Percentiles rank a stretch among this genome's conserved stretches.
phyloP scores from a whole-genome alignment of 352 stramenopile genomes.

The Aphanomyces euteiches region DNA sequence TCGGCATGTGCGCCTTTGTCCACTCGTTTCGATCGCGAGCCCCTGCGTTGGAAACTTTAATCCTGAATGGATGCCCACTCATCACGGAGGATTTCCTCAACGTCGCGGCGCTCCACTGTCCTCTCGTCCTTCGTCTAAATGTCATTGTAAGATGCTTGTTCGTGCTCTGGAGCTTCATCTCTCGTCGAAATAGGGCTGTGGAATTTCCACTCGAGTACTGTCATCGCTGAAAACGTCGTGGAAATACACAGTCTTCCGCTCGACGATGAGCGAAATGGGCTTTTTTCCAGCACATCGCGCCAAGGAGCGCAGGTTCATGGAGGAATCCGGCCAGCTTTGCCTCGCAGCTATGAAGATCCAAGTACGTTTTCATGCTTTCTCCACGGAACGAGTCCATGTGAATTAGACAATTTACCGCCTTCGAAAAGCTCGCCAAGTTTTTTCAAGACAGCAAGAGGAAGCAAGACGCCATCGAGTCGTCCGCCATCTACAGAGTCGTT shows the following conservation, averaged over 20 bases:
- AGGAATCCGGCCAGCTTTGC: conserved; percentile 53
- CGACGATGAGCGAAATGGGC: conserved; percentile 40
- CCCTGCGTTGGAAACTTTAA: conserved; percentile 45
- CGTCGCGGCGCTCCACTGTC: conserved; percentile 55
- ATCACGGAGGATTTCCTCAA: conserved; percentile 65
- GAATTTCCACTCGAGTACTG: conserved; percentile 54
- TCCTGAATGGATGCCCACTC: conserved; percentile 52
- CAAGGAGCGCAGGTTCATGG: conserved; percentile 60
- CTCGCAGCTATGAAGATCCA: conserved; percentile 58
- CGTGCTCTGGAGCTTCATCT: not conserved
- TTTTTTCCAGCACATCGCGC: conserved; percentile 66
- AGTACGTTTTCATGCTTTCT: conserved; percentile 28
- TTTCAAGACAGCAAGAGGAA: conserved; percentile 39
- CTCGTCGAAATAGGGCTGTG: conserved; percentile 41
- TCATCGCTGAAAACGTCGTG: conserved; percentile 63
- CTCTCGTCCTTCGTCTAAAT: conserved; percentile 63
- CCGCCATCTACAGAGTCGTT: conserved; percentile 59
- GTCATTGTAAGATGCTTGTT: conserved; percentile 36
- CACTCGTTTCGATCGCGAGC: conserved; percentile 50
- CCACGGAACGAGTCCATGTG: not conserved
- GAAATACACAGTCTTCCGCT: conserved; percentile 51
- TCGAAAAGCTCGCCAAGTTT: conserved; percentile 40
- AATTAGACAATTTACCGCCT: conserved; percentile 57
- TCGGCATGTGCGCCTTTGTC: conserved; percentile 47
- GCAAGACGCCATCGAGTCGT: conserved; percentile 43